These are phyloP conservation scores for Rhodosporidiobolus odoratus DNA, from an alignment of 768 basidiomycete species.

Conservation along the genomic window DNA sequence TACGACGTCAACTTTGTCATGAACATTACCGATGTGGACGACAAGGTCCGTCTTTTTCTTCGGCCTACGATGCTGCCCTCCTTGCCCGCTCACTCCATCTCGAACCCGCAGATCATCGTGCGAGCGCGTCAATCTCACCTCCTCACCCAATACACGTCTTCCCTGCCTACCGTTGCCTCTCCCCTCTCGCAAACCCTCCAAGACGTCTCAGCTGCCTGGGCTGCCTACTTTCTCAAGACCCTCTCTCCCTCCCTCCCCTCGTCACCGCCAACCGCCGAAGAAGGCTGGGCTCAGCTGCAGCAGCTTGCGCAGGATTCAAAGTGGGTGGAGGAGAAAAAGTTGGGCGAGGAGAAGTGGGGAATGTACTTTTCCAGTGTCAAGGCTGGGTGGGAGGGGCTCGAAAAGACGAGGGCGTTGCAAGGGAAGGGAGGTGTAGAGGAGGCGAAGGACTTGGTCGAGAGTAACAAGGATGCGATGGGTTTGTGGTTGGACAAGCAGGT, in stretches of 20 bases:
- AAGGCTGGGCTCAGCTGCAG: conserved; percentile 57
- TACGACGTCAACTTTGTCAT: conserved; percentile 98
- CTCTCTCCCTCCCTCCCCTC: conserved; percentile 36
- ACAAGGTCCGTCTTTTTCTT: conserved; percentile 64
- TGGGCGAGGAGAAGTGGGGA: conserved; percentile 83
- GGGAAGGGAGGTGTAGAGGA: not conserved
- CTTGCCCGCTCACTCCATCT: not conserved
- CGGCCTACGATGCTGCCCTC: not conserved
- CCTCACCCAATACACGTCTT: conserved; percentile 45
- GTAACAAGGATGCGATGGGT: conserved; percentile 70
- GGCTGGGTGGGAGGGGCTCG: conserved; percentile 43
- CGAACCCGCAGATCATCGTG: conserved; percentile 68
- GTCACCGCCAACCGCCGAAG: conserved; percentile 1
- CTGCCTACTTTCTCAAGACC: conserved; percentile 39
- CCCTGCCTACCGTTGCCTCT: conserved; percentile 18
- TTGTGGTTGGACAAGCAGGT: conserved; percentile 70
- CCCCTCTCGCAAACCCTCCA: conserved; percentile 25
- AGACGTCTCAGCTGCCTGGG: conserved; percentile 37
- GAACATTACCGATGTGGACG: conserved; percentile 99
- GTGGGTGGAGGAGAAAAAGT: conserved; percentile 68
- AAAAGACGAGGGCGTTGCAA: conserved; percentile 41
- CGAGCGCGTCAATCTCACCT: conserved; percentile 64
- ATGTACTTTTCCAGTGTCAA: conserved; percentile 76
- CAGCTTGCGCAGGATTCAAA: conserved; percentile 53
- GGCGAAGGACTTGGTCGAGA: conserved; percentile 59